A percentile compares a stretch with the other conserved stretches of the same genome.
These are phyloP conservation scores for Fusarium cyanostomum DNA, from an alignment of 2,329 filamentous ascomycete species.

Conservation along the genomic window DNA sequence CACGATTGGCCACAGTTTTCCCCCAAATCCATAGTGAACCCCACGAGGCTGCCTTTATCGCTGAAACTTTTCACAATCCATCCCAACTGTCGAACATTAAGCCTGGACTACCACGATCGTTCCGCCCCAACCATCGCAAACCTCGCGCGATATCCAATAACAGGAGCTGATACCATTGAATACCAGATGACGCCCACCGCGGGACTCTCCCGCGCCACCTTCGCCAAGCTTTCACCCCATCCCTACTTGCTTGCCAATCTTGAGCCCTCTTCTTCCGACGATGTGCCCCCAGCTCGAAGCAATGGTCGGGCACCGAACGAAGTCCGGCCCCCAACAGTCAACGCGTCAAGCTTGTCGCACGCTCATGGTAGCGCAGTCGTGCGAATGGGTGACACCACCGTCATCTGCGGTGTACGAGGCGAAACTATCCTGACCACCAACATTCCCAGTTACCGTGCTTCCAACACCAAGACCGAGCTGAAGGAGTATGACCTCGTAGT, in stretches of 20 bases:
- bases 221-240: slow-evolving; percentile 88
- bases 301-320: slow-evolving; percentile 80
- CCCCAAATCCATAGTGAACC: slow-evolving; percentile 2
- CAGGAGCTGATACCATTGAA: not conserved
- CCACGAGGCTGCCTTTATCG: slow-evolving; percentile 40
- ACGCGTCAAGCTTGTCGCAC: slow-evolving; percentile 86
- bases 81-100: not conserved
- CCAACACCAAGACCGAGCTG: slow-evolving; percentile 57
- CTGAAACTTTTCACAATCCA: slow-evolving; percentile 42
- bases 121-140: not conserved
- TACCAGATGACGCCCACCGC: slow-evolving; percentile 45
- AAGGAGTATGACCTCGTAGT: slow-evolving; percentile 79
- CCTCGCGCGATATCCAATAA: not conserved
- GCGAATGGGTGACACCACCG: slow-evolving; percentile 86
- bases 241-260: slow-evolving; percentile 92
- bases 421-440: slow-evolving; percentile 82
- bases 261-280: slow-evolving; percentile 63
- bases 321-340: slow-evolving; percentile 77
- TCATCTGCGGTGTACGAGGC: slow-evolving; percentile 91
- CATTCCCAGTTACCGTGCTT: slow-evolving; percentile 72
- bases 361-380: slow-evolving; percentile 91
- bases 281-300: slow-evolving; percentile 69
- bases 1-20: slow-evolving; percentile 23
- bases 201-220: slow-evolving; percentile 71
- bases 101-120: not conserved